Evolutionary conservation across 768 basidiomycete genomes (phyloP).

Genomic region (Lactarius hatsudake): DNA sequence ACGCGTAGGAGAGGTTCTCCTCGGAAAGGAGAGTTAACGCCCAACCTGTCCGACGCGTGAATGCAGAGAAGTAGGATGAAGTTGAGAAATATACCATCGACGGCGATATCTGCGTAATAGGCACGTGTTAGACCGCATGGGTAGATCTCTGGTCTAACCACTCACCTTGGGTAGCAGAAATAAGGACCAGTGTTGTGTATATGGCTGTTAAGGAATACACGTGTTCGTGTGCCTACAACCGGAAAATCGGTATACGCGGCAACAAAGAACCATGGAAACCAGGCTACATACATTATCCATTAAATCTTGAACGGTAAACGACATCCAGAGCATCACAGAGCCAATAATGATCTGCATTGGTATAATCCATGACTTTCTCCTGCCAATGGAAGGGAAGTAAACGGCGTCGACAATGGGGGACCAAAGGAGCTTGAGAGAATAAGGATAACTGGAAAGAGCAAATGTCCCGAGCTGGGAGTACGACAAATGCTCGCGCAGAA

Average conservation of each 20-base stretch:
- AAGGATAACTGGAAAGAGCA: conserved; percentile 89
- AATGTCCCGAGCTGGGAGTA: conserved; percentile 97
- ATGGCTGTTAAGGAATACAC: conserved; percentile 73
- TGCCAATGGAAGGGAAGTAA: conserved; percentile 79
- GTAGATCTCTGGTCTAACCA: conserved; percentile 1
- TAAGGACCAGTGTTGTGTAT: conserved; percentile 87
- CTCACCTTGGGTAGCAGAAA: conserved; percentile 95
- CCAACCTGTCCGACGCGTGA: conserved; percentile 50
- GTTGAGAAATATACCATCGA: conserved; percentile 67
- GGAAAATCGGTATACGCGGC: conserved; percentile 16
- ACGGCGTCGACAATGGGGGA: conserved; percentile 95
- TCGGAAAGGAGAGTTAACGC: conserved; percentile 83
- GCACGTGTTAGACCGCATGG: conserved; percentile 24
- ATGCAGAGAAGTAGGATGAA: conserved; percentile 39
- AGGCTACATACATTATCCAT: conserved; percentile 65
- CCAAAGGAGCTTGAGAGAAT: conserved; percentile 96
- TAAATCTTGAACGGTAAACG: conserved; percentile 67
- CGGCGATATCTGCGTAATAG: conserved; percentile 76
- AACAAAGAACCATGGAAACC: conserved; percentile 3
- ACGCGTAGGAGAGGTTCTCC: conserved; percentile 93
- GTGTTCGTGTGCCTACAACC: conserved; percentile 72
- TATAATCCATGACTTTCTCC: conserved; percentile 98
- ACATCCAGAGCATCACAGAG: conserved; percentile 74
- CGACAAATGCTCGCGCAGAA: conserved; percentile 90
- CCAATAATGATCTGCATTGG: conserved; percentile 95